Evolutionary conservation across 2,329 filamentous ascomycete genomes (phyloP).

Genomic region (Fusarium denticulatum): DNA sequence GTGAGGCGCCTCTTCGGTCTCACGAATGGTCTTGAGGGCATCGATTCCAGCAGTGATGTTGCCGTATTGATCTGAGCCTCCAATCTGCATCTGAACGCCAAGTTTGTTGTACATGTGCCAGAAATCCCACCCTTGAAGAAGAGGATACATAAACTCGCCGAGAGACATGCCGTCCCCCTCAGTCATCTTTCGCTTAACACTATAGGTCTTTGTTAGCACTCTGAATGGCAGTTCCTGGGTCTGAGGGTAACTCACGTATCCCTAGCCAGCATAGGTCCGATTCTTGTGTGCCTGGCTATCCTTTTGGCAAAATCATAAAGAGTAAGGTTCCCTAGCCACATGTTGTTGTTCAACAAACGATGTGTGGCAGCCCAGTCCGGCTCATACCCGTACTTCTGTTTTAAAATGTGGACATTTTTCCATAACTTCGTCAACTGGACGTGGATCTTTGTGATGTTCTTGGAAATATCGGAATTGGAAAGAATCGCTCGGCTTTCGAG

Average conservation of each 20-base stretch:
- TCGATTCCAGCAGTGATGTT: conserved; percentile 95
- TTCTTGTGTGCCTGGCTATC: conserved; percentile 76
- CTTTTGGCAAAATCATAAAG: conserved; percentile 80
- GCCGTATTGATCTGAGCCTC: conserved; percentile 94
- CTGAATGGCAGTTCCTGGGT: not conserved
- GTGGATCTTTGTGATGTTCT: conserved; percentile 75
- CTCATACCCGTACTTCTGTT: conserved; percentile 70
- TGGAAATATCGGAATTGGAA: conserved; percentile 61
- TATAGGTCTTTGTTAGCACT: conserved; percentile 40
- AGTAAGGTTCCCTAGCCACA: conserved; percentile 79
- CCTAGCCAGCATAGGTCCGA: conserved; percentile 87
- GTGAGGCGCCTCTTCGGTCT: conserved; percentile 60
- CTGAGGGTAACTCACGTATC: conserved; percentile 74
- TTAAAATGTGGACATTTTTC: conserved; percentile 75
- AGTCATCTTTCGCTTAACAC: conserved; percentile 83
- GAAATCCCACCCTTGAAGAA: conserved; percentile 97
- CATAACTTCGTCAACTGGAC: conserved; percentile 78
- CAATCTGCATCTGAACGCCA: conserved; percentile 85
- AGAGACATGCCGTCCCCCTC: conserved; percentile 93
- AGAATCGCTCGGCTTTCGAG: conserved; percentile 68
- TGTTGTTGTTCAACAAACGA: conserved; percentile 80
- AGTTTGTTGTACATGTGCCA: conserved; percentile 80
- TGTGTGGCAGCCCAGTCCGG: conserved; percentile 73
- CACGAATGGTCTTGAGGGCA: conserved; percentile 78
- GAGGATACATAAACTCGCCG: conserved; percentile 90